A percentile compares a stretch with the other conserved stretches of the same genome.
Conservation (phyloP, 805 yeast genomes). For the Komagataella pastoris region DNA sequence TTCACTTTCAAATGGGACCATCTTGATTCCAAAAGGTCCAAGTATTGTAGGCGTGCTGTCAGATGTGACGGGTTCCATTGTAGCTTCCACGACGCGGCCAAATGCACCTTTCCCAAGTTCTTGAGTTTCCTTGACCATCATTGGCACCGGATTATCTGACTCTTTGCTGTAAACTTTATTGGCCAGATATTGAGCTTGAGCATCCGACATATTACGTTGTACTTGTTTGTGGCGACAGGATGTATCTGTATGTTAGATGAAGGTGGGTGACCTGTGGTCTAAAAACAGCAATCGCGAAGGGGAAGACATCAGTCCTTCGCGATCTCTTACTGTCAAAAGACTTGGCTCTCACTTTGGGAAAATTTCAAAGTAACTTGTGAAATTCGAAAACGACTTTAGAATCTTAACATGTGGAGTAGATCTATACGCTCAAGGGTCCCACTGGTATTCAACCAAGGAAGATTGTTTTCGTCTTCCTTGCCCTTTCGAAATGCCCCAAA, state of each 20-base stretch:
- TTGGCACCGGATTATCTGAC: constrained; percentile 36
- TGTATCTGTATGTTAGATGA: not conserved
- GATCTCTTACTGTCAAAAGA: not conserved
- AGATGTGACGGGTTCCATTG: constrained; percentile 18
- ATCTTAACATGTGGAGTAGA: not conserved
- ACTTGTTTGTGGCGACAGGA: not conserved
- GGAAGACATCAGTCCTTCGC: not conserved
- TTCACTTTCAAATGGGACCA: constrained; percentile 81
- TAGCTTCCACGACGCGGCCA: constrained; percentile 75
- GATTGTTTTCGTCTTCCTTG: not conserved
- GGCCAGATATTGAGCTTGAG: constrained; percentile 22
- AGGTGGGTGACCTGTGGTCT: not conserved
- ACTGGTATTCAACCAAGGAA: not conserved
- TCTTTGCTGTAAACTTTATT: constrained; percentile 52
- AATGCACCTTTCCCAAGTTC: constrained; percentile 81
- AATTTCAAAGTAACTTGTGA: not conserved
- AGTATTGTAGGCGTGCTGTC: constrained; percentile 27
- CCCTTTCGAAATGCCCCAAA: not conserved
- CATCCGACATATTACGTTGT: not conserved
- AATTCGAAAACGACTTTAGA: not conserved
- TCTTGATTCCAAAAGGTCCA: constrained; percentile 76
- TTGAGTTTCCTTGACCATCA: constrained; percentile 60
- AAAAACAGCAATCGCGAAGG: not conserved
- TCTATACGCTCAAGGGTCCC: not conserved
- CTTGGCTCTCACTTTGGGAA: not conserved